Evolutionary conservation across 1,139 yeast genomes (phyloP), one percentile per base, ranked within the genome.

Genomic region (Saccharomyces hybrid): DNA sequence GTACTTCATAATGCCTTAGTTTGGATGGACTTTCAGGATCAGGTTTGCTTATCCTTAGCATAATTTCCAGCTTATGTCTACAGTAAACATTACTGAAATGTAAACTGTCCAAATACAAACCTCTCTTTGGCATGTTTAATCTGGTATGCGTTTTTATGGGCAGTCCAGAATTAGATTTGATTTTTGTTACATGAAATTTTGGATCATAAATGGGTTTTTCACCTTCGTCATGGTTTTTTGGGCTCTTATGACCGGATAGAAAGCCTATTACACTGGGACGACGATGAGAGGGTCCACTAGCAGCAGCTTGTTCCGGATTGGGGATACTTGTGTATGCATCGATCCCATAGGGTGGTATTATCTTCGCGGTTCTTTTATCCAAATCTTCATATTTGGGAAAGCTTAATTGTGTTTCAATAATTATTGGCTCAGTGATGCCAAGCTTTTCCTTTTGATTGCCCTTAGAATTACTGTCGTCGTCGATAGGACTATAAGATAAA

Each of bases 1-100:
- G 85, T 46, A 90, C 96, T 64, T 90, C 97, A 66, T 86, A 90
- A 69, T 88, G 97, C 63, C 88, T 91, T 73, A 86, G 74, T 61
- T 80, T 82, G 50, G 73, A 75, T 52, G 75, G 70, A 56, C 82
- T 83, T 9, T 76, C 76, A 5, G 82, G 79, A 57, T 81, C 84
- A 16, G 68, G 71, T 62, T 83, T 85, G 29, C 95, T 85, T 38
- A 90, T 84, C 55, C 97, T 75, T 61, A 90, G 78, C 62, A 89
- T 83, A 4, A 89, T 80, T 63, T 88, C 95, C 51, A 90, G 73
- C 55, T 96, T 77, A 69, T 90, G 97, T 61, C 79, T 78, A 28
- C 88, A 78, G 58, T 81, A 83, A 52, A 90, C 78, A 64, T 85
- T 88, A 48, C 86, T 78, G 62, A 80, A 86, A 62, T 84, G 82